phyloP scores from a whole-genome alignment of 129 eudicot genomes.

The Escallonia rubra region DNA sequence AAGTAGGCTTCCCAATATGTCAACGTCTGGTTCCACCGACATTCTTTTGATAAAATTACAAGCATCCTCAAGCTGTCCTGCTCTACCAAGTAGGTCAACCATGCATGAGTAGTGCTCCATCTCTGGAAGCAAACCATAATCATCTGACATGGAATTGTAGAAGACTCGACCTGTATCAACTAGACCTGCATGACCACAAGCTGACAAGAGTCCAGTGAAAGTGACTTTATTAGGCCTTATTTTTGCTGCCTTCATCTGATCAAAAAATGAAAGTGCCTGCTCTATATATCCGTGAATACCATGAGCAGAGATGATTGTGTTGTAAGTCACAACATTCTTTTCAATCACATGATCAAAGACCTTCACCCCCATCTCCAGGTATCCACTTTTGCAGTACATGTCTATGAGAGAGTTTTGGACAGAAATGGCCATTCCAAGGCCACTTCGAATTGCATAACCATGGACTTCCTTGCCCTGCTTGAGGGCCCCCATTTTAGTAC shows the following conservation, averaged over 20 bases:
- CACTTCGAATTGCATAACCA: slow-evolving; percentile 24
- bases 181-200: slow-evolving; percentile 30
- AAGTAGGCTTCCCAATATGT: slow-evolving; percentile 20
- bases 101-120: slow-evolving; percentile 32
- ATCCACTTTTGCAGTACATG: slow-evolving; percentile 35
- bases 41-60: slow-evolving; percentile 25
- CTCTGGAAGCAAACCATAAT: slow-evolving; percentile 16
- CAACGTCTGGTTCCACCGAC: slow-evolving; percentile 23
- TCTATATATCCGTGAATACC: slow-evolving; percentile 25
- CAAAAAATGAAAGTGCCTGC: slow-evolving; percentile 18
- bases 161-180: slow-evolving; percentile 20
- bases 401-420: slow-evolving; percentile 25
- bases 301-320: slow-evolving; percentile 27
- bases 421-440: slow-evolving; percentile 10
- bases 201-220: slow-evolving; percentile 26
- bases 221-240: slow-evolving; percentile 23
- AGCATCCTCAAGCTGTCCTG: slow-evolving; percentile 27
- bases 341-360: slow-evolving; percentile 21
- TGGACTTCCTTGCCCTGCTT: slow-evolving; percentile 31
- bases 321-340: slow-evolving; percentile 24
- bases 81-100: slow-evolving; percentile 34
- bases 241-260: slow-evolving; percentile 21
- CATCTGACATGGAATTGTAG: slow-evolving; percentile 21
- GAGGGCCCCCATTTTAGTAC: slow-evolving; percentile 26
- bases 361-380: slow-evolving; percentile 18